Percentiles rank a stretch among this genome's conserved stretches.
phyloP scores from a whole-genome alignment of 768 basidiomycete species.

The Trametes villosa region DNA sequence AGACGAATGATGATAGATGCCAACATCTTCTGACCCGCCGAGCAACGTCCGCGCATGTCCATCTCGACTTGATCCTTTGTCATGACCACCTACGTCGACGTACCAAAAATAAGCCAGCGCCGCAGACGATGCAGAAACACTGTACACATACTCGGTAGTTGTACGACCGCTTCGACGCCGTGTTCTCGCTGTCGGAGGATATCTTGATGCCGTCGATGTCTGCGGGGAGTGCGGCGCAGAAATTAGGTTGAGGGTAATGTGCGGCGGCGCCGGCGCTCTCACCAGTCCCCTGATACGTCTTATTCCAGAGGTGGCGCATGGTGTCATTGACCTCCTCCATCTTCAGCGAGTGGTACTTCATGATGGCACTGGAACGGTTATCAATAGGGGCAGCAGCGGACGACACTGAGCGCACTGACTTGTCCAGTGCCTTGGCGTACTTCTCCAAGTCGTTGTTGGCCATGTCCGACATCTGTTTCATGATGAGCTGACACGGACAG shows the following conservation, averaged over 20 bases:
- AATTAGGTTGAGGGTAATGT: constrained; percentile 9
- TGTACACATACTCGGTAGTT: constrained; percentile 81
- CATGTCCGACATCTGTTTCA: constrained; percentile 89
- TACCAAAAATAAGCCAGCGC: constrained; percentile 13
- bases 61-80: constrained; percentile 98
- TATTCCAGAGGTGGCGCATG: constrained; percentile 97
- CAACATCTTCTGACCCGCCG: constrained; percentile 98
- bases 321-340: constrained; percentile 99
- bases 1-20: constrained; percentile 98
- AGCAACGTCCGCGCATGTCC: constrained; percentile 99
- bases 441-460: constrained; percentile 97
- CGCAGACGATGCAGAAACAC: not conserved
- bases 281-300: constrained; percentile 99
- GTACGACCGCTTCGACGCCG: constrained; percentile 89
- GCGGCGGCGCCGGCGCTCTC: constrained; percentile 24
- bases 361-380: constrained; percentile 75
- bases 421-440: constrained; percentile 96
- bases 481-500: not conserved
- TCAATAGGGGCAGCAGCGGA: constrained; percentile 22
- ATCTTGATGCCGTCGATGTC: constrained; percentile 99
- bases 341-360: constrained; percentile 96
- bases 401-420: constrained; percentile 52
- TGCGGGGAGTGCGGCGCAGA: constrained; percentile 35
- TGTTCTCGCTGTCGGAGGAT: constrained; percentile 90
- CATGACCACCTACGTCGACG: constrained; percentile 84